These are phyloP conservation scores for Populus ilicifolia DNA, from an alignment of 345 rosid species.

Conservation along the genomic window DNA sequence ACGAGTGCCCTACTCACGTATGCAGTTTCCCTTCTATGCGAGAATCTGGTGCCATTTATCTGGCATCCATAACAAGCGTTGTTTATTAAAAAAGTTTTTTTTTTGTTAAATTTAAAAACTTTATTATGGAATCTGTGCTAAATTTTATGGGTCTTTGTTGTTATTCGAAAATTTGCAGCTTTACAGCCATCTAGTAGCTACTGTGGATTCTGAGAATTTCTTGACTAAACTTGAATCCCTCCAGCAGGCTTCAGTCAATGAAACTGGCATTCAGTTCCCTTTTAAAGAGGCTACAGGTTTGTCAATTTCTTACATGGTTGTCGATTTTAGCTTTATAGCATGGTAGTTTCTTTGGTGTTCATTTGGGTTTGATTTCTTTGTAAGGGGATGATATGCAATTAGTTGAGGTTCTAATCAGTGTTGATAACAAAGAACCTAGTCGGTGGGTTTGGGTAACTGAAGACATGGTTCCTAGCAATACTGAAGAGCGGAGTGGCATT, in stretches of 20 bases:
- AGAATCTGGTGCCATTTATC: neutral
- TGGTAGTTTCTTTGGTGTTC: neutral
- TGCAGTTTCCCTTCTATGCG: slow-evolving; percentile 7
- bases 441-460: slow-evolving; percentile 98
- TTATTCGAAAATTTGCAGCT: slow-evolving; percentile 38
- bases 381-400: slow-evolving; percentile 61
- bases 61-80: neutral
- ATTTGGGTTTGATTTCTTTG: neutral
- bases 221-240: slow-evolving; percentile 51
- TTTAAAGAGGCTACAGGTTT: slow-evolving; percentile 85
- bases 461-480: slow-evolving; percentile 73
- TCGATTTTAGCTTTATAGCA: neutral
- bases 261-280: slow-evolving; percentile 56
- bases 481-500: slow-evolving; percentile 71
- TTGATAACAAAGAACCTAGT: slow-evolving; percentile 72
- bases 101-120: neutral
- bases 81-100: neutral
- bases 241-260: slow-evolving; percentile 43
- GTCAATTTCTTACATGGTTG: neutral
- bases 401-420: slow-evolving; percentile 63
- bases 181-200: slow-evolving; percentile 51
- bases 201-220: slow-evolving; percentile 70
- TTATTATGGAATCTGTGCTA: neutral
- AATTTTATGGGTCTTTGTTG: neutral
- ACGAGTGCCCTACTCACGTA: slow-evolving; percentile 83